Percentiles rank a stretch among this genome's conserved stretches.
phyloP scores from a whole-genome alignment of 371 early-diverging fungal species.

The Vairimorpha apis region DNA sequence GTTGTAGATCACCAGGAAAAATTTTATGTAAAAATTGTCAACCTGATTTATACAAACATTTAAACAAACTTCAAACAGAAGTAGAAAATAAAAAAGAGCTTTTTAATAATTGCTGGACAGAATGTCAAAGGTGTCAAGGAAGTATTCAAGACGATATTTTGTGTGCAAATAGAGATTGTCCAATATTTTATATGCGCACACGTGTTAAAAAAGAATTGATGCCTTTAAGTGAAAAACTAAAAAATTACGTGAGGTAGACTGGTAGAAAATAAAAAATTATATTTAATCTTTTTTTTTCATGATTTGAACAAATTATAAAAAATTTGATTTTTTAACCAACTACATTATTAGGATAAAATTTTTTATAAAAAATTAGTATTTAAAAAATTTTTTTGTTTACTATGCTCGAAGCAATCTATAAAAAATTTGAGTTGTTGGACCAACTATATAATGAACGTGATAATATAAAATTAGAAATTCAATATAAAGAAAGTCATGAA shows the following conservation, averaged over 20 bases:
- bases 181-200: conserved; percentile 96
- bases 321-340: too few species aligned
- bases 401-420: not conserved
- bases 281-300: too few species aligned
- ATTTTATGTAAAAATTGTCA: conserved; percentile 67
- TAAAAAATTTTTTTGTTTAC: too few species aligned
- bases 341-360: too few species aligned
- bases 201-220: conserved; percentile 87
- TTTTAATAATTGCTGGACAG: conserved; percentile 86
- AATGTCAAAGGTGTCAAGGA: conserved; percentile 97
- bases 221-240: conserved; percentile 66
- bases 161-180: conserved; percentile 89
- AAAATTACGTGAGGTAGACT: conserved; percentile 56
- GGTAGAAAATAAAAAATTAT: too few species aligned
- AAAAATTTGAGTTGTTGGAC: not conserved
- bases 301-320: too few species aligned
- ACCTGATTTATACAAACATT: conserved; percentile 70
- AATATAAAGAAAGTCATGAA: not conserved
- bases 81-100: conserved; percentile 71
- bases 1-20: conserved; percentile 78
- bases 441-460: not conserved
- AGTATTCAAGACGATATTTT: conserved; percentile 87
- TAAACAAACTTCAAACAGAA: conserved; percentile 66
- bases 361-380: too few species aligned
- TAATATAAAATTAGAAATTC: not conserved